Evolutionary conservation across 768 basidiomycete species (phyloP), one percentile per base, ranked within the genome.

Genomic region (Clitopilus hobsonii): DNA sequence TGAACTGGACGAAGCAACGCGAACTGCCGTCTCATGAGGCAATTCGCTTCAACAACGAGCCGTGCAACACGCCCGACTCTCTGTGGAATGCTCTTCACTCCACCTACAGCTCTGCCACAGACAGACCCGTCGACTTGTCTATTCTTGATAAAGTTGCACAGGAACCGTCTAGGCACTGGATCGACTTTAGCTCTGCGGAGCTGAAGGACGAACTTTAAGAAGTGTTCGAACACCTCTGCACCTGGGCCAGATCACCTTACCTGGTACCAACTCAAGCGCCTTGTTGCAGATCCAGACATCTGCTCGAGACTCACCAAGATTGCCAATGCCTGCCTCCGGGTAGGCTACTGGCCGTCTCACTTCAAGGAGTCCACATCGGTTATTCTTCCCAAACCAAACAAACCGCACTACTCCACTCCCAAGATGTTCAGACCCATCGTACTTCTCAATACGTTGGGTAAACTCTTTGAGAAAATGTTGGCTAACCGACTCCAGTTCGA

Each of bases 401-500:
- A 56, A 22, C 38, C 30, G 14, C 26, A 32, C 14, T 56, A 56
- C 24, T 10, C 8, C 16, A 27, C n/a, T 11, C 3, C 30, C 22
- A 56, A 56, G 26, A 25, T 45, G n/a, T 54, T 25, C 47, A 8
- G 47, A 11, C 54, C 54, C n/a, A 56, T 56, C 24, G 49, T 26
- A 5, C 32, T 56, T 7, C 24, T 56, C 2, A 51, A 28, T 27
- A 36, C 24, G 1, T 4, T 56, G 4, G 29, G 54, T 30, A 56
- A 56, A 36, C 50, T 56, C 3, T 16, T 56, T 8, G 24, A 51
- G 20, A 56, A 56, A 26, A 18, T 56, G 7, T 6, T 56, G 8
- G 54, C 54, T 10, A 23, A 30, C 5, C 28, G 29, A 4, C 3
- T 56, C 2, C 38, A 56, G 20, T 38, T 52, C 10, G 51, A 56